Conservation (phyloP, 441 rosid genomes). For the Pelargonium myrrhifolium region DNA sequence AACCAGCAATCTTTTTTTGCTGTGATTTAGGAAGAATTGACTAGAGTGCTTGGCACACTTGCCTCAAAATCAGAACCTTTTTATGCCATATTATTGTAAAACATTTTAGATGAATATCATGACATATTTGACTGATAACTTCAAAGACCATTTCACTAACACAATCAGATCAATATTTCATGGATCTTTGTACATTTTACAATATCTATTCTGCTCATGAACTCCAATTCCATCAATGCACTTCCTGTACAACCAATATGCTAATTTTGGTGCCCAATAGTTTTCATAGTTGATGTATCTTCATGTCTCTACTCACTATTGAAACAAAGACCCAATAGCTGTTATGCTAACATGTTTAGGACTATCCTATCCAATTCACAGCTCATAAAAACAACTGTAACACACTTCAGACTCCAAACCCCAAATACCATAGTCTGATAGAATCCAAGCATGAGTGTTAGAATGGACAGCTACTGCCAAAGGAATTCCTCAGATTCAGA, state of each 20-base stretch:
- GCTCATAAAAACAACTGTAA: background rate
- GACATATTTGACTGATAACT: background rate
- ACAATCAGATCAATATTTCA: background rate
- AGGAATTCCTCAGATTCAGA: slow-evolving; percentile 23
- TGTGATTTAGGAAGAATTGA: no score
- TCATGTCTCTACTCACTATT: background rate
- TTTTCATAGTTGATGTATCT: slow-evolving; percentile 1
- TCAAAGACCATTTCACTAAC: background rate
- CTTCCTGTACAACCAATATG: slow-evolving; percentile 11
- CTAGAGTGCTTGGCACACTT: no score
- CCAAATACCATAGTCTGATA: background rate
- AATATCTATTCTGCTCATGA: background rate
- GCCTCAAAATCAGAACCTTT: no score
- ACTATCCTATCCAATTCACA: slow-evolving; percentile 3
- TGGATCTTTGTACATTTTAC: background rate
- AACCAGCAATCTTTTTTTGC: no score
- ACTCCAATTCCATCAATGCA: slow-evolving; percentile 1
- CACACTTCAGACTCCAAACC: background rate
- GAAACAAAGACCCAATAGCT: slow-evolving; percentile 16
- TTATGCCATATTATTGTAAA: no score
- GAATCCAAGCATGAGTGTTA: slow-evolving; percentile 15
- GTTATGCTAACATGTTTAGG: background rate
- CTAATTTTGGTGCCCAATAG: slow-evolving; percentile 6
- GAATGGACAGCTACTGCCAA: slow-evolving; percentile 26
- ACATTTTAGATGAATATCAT: background rate